Percentiles rank a stretch among this genome's conserved stretches.
Evolutionary conservation across 495 filamentous ascomycete genomes (phyloP).

Genomic region (Hypoxylon perforatum): DNA sequence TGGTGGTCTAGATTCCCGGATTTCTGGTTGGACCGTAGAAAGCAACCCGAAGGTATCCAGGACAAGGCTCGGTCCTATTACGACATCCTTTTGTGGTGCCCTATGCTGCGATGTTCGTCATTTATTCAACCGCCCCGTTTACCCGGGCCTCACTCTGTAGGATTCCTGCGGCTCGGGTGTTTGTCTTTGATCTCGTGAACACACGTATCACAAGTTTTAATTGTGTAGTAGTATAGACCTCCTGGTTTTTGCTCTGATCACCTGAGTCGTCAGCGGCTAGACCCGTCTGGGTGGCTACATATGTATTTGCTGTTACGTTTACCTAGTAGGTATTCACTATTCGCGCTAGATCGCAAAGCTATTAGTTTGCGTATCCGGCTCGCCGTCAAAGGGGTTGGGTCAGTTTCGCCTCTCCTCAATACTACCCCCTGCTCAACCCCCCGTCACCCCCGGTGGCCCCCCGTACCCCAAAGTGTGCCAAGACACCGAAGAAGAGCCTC

Average conservation of each 20-base stretch:
- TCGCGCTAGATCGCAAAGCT: neutral
- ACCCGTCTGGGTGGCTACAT: too few species aligned
- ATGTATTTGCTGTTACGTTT: neutral
- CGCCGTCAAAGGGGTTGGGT: slow-evolving; percentile 4
- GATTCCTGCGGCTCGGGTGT: neutral
- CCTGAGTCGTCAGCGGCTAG: too few species aligned
- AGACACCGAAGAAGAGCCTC: slow-evolving; percentile 45
- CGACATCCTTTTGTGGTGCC: slow-evolving; percentile 8
- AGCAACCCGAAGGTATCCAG: slow-evolving; percentile 1
- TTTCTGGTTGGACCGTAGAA: slow-evolving; percentile 22
- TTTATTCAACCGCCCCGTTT: slow-evolving; percentile 25
- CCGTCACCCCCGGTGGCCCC: slow-evolving; percentile 4
- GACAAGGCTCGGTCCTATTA: slow-evolving; percentile 26
- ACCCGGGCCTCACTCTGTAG: neutral
- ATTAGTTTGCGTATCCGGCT: slow-evolving; percentile 3
- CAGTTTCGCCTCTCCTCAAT: slow-evolving; percentile 21
- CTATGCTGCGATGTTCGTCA: slow-evolving; percentile 14
- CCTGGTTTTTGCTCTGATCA: too few species aligned
- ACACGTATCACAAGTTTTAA: too few species aligned
- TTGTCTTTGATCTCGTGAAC: too few species aligned
- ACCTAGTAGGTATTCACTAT: neutral
- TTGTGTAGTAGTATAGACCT: too few species aligned
- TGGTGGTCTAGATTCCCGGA: slow-evolving; percentile 13
- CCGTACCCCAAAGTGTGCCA: slow-evolving; percentile 39
- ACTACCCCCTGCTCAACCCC: slow-evolving; percentile 17